phyloP scores from a whole-genome alignment of 1,284 basidiomycete genomes.

The Singerocomus inundabilis region DNA sequence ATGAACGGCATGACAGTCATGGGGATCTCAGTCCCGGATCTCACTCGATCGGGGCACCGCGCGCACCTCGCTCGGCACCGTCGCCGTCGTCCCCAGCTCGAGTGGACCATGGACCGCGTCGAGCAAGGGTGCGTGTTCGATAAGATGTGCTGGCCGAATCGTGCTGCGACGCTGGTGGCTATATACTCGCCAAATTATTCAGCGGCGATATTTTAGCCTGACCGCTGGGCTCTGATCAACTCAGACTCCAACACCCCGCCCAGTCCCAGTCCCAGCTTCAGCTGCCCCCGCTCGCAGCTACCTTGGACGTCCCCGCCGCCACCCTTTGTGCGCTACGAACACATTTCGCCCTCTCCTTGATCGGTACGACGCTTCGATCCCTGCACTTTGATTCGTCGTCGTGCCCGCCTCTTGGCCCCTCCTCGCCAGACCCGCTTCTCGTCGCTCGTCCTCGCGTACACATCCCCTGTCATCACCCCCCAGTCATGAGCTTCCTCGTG shows the following conservation, averaged over 20 bases:
- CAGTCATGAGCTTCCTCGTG: slow-evolving; percentile 45
- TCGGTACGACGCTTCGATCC: slow-evolving; percentile 18
- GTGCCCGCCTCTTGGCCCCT: no score
- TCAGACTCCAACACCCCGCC: slow-evolving; percentile 21
- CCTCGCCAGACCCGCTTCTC: slow-evolving; percentile 18
- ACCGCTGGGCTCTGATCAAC: slow-evolving; percentile 16
- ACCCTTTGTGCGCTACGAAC: no score
- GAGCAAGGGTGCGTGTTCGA: neutral
- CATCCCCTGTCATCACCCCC: slow-evolving; percentile 21
- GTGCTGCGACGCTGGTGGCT: slow-evolving; percentile 12
- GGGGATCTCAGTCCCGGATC: slow-evolving; percentile 33
- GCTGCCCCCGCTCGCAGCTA: neutral
- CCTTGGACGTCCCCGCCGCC: neutral
- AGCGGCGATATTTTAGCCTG: slow-evolving; percentile 31
- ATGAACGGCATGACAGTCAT: slow-evolving; percentile 1
- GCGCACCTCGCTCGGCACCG: slow-evolving; percentile 25
- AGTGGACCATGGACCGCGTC: slow-evolving; percentile 4
- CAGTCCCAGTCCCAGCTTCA: neutral
- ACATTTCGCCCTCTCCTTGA: slow-evolving; percentile 9
- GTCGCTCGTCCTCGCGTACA: slow-evolving; percentile 20
- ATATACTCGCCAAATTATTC: slow-evolving; percentile 27
- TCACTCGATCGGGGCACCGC: slow-evolving; percentile 26
- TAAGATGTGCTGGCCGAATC: neutral
- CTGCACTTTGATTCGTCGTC: slow-evolving; percentile 21
- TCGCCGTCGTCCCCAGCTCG: slow-evolving; percentile 7